Evolutionary conservation across 768 basidiomycete species (phyloP), one percentile per base, ranked within the genome.

Genomic region (Amylocystis lapponica): DNA sequence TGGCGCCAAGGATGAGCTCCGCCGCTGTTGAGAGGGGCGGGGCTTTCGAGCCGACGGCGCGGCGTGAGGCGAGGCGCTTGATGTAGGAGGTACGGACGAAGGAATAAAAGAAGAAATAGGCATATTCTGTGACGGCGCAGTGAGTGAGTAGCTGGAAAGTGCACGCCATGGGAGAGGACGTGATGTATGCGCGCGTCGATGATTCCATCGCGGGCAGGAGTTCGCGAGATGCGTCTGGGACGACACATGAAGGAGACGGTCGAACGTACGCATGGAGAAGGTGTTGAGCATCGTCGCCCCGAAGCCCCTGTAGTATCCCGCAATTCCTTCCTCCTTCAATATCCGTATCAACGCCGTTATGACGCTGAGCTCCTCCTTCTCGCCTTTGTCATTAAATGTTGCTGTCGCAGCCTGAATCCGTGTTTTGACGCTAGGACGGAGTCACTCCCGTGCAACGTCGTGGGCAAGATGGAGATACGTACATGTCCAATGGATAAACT

Each of bases 21-120:
- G 81, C 79, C 3, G 72, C 78, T 8, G 84, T 90, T 5, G 81
- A 87, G 5, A 91, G 66, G 3, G 76, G 64, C 14, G 77, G 78
- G 0, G 76, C 49, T 52, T 79, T 81, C 22, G 79, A 70, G 4
- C 85, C 81, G 2, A 76, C 55, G 0, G 83, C 77, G 2, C 79
- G 70, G 42, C 71, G 77, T 16, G 72, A 66, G 10, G 74, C 66
- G 36, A 90, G 65, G 14, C 88, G 78, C 56, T 79, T 83, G 54
- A 86, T 78, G 65, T 93, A 93, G 4, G 86, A 75, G 17, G 74
- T 79, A 51, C 96, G 79, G 20, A 98, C 86, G 63, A 92, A 73
- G 17, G 93, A 87, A 63, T 98, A 97, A 70, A 96, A 98, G 75
- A 95, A 98, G 75, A 99, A 99, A 69, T 99, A 99, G 20, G 96